Percentiles rank a stretch among this genome's conserved stretches.
phyloP scores from a whole-genome alignment of 108 stramenopile genomes.

The Asterionellopsis glacialis region DNA sequence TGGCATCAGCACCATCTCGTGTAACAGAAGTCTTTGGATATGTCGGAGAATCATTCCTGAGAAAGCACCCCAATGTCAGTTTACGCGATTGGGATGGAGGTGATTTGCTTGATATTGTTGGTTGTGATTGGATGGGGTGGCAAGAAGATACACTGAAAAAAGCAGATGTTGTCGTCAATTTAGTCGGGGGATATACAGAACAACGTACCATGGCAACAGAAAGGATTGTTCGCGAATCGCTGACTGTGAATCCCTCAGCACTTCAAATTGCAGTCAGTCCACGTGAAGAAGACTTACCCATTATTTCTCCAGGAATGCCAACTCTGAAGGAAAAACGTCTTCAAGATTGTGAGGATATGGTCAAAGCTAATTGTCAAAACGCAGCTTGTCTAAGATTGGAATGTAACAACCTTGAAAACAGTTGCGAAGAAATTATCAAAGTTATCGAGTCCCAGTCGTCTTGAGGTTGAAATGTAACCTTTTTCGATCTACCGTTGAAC shows the following conservation, averaged over 20 bases:
- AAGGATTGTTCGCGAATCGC: slow-evolving; percentile 62
- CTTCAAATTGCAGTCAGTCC: slow-evolving; percentile 66
- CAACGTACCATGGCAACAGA: slow-evolving; percentile 78
- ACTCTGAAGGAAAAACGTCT: slow-evolving; percentile 52
- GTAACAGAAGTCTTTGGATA: slow-evolving; percentile 77
- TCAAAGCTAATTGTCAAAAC: slow-evolving; percentile 56
- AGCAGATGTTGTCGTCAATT: slow-evolving; percentile 68
- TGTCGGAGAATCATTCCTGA: slow-evolving; percentile 56
- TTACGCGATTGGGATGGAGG: slow-evolving; percentile 87
- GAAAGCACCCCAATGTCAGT: slow-evolving; percentile 41
- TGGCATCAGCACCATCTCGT: slow-evolving; percentile 66
- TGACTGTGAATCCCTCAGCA: slow-evolving; percentile 49
- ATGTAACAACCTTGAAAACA: slow-evolving; percentile 50
- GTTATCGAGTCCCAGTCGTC: slow-evolving; percentile 10
- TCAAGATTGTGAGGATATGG: slow-evolving; percentile 71
- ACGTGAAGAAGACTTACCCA: slow-evolving; percentile 46
- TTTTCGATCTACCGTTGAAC: too few relatives aligned
- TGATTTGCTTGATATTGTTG: slow-evolving; percentile 82
- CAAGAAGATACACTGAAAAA: slow-evolving; percentile 63
- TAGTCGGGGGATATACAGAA: slow-evolving; percentile 77
- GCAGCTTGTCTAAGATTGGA: slow-evolving; percentile 54
- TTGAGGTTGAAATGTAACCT: too few relatives aligned
- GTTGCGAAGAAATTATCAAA: slow-evolving; percentile 44
- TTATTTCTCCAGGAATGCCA: slow-evolving; percentile 37
- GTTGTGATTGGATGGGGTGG: slow-evolving; percentile 74